A percentile compares a stretch with the other conserved stretches of the same genome.
phyloP scores from a whole-genome alignment of 345 rosid genomes.

The thale cress (Arabidopsis thaliana) region DNA sequence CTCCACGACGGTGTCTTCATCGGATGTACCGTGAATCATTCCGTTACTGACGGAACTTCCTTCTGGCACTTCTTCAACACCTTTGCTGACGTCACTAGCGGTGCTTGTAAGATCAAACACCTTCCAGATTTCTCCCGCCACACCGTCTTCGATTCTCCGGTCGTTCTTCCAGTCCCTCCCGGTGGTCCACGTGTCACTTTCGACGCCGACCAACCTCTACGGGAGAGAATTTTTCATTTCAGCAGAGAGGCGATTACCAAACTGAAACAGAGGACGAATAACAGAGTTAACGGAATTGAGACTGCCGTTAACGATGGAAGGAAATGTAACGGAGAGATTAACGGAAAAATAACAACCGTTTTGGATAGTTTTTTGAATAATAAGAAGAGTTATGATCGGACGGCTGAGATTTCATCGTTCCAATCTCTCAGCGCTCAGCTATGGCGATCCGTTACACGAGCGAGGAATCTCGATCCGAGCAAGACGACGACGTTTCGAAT shows the following conservation, averaged over 20 bases:
- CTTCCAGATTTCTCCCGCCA: slow-evolving; percentile 66
- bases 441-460: slow-evolving; percentile 89
- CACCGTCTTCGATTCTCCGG: slow-evolving; percentile 67
- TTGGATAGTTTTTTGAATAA: slow-evolving; percentile 24
- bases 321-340: slow-evolving; percentile 52
- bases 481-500: slow-evolving; percentile 86
- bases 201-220: slow-evolving; percentile 69
- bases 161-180: slow-evolving; percentile 67
- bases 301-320: slow-evolving; percentile 53
- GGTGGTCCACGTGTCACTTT: slow-evolving; percentile 83
- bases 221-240: slow-evolving; percentile 87
- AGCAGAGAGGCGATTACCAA: slow-evolving; percentile 71
- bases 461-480: slow-evolving; percentile 58
- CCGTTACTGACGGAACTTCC: slow-evolving; percentile 90
- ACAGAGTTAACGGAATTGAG: slow-evolving; percentile 45
- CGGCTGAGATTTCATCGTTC: slow-evolving; percentile 83
- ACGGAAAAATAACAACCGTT: slow-evolving; percentile 46
- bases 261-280: slow-evolving; percentile 70
- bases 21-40: slow-evolving; percentile 82
- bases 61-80: slow-evolving; percentile 97
- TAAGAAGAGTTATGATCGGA: slow-evolving; percentile 38
- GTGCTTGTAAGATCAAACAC: slow-evolving; percentile 60
- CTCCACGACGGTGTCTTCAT: slow-evolving; percentile 74
- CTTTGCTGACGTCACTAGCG: slow-evolving; percentile 73
- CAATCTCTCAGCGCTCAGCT: slow-evolving; percentile 88